A percentile compares a stretch with the other conserved stretches of the same genome.
Conservation (phyloP, 1,139 yeast genomes). For the Geotrichum restrictum region DNA sequence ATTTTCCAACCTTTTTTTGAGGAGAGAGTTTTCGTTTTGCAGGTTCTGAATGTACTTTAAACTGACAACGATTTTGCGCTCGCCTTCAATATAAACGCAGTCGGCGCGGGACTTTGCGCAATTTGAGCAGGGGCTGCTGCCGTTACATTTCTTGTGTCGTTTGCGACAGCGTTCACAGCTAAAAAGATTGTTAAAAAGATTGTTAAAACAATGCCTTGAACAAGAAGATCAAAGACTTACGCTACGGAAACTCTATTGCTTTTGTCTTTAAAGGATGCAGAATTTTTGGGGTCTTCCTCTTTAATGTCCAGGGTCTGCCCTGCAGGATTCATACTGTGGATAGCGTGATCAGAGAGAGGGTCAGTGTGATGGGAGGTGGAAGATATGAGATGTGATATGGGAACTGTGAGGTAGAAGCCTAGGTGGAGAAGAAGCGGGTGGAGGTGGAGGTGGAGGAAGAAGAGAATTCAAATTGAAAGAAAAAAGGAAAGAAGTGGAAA, state of each 20-base stretch:
- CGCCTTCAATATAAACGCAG: conserved; percentile 77
- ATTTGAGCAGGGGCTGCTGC: conserved; percentile 70
- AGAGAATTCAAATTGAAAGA: too few relatives aligned
- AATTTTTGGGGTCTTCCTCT: not conserved
- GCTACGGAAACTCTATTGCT: conserved; percentile 8
- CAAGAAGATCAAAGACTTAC: not conserved
- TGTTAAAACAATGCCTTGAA: not conserved
- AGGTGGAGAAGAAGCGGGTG: too few relatives aligned
- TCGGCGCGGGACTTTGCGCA: conserved; percentile 56
- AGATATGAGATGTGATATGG: too few relatives aligned
- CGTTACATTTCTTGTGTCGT: conserved; percentile 77
- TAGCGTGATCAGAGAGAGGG: not conserved
- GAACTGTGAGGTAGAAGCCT: too few relatives aligned
- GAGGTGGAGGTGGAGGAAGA: too few relatives aligned
- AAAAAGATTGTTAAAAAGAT: not conserved
- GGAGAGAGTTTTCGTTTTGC: conserved; percentile 60
- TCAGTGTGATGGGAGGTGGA: not conserved
- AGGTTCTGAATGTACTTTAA: conserved; percentile 65
- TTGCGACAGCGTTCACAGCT: conserved; percentile 66
- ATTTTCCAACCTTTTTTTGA: conserved; percentile 42
- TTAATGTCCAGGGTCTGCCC: not conserved
- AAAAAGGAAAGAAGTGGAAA: too few relatives aligned
- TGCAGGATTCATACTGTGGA: not conserved
- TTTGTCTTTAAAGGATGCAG: not conserved
- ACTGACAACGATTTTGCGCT: conserved; percentile 71